phyloP scores from a whole-genome alignment of 2,329 filamentous ascomycete species.

The Lasiodiplodia theobromae region DNA sequence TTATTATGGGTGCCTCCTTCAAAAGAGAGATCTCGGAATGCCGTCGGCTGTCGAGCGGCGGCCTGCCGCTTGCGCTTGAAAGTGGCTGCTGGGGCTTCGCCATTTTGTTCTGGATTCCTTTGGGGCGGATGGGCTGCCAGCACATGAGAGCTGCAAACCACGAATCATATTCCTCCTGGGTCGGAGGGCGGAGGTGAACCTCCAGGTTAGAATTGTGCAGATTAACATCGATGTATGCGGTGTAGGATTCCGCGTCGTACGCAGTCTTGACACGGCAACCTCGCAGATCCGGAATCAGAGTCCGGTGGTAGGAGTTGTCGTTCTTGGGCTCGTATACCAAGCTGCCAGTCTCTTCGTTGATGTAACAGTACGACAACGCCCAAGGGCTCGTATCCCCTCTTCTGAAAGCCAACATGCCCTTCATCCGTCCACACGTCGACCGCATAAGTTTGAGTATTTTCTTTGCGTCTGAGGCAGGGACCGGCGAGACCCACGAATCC shows the following conservation, averaged over 20 bases:
- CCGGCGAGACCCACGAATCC: conserved; percentile 47
- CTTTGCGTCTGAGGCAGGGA: conserved; percentile 71
- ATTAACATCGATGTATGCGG: conserved; percentile 60
- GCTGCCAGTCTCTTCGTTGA: conserved; percentile 77
- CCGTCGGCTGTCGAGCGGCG: conserved; percentile 51
- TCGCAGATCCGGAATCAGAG: conserved; percentile 75
- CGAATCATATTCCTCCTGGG: conserved; percentile 72
- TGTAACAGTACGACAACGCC: conserved; percentile 76
- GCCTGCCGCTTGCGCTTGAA: conserved; percentile 40
- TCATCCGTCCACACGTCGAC: conserved; percentile 78
- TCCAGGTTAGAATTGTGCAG: conserved; percentile 63
- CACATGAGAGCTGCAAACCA: conserved; percentile 83
- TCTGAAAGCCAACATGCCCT: conserved; percentile 77
- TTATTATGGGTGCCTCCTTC: conserved; percentile 86
- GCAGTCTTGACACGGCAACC: conserved; percentile 71
- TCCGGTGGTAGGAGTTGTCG: conserved; percentile 68
- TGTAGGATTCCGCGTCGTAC: conserved; percentile 56
- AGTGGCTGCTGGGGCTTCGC: conserved; percentile 56
- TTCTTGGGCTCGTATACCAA: conserved; percentile 78
- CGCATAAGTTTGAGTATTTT: conserved; percentile 80
- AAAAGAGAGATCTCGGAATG: conserved; percentile 59
- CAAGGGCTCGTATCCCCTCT: conserved; percentile 67
- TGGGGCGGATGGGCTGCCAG: conserved; percentile 78
- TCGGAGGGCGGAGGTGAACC: conserved; percentile 69
- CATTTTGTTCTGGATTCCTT: conserved; percentile 61